Conservation (phyloP, 2,329 filamentous ascomycete genomes). For the Fusarium albosuccineum region DNA sequence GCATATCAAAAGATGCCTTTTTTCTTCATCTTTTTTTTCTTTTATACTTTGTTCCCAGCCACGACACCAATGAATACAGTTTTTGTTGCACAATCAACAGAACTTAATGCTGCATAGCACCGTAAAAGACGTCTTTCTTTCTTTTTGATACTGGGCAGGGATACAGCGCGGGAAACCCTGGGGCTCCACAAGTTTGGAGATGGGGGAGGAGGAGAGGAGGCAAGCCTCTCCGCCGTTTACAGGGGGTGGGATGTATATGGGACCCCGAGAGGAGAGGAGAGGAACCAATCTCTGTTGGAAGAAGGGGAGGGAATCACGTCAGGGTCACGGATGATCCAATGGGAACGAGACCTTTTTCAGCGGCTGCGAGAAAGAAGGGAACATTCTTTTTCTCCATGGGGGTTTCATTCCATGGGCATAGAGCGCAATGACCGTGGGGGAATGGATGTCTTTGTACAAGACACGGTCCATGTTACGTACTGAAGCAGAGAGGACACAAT, state of each 20-base stretch:
- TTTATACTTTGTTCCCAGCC: too few relatives aligned
- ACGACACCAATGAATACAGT: not conserved
- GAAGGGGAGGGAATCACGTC: constrained; percentile 5
- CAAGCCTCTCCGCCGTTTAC: too few relatives aligned
- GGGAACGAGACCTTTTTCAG: constrained; percentile 10
- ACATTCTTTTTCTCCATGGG: constrained; percentile 31
- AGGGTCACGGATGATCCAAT: constrained; percentile 28
- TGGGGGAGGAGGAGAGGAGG: constrained; percentile 6
- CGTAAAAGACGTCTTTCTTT: too few relatives aligned
- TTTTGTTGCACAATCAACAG: too few relatives aligned
- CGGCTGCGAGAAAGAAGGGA: constrained; percentile 30
- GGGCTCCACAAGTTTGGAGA: constrained; percentile 10
- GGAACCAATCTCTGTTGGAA: not conserved
- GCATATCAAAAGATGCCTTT: not conserved
- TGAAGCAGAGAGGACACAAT: not conserved
- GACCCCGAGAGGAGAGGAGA: not conserved
- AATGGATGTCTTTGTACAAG: constrained; percentile 27
- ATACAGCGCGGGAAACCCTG: constrained; percentile 8
- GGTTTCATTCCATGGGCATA: not conserved
- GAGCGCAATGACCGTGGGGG: constrained; percentile 29
- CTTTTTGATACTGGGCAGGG: not conserved
- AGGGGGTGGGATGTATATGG: too few relatives aligned
- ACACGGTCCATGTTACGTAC: constrained; percentile 45
- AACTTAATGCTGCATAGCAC: too few relatives aligned
- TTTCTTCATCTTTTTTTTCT: not conserved